Conservation (phyloP, 2,329 filamentous ascomycete genomes). For the Fusarium albosuccineum region DNA sequence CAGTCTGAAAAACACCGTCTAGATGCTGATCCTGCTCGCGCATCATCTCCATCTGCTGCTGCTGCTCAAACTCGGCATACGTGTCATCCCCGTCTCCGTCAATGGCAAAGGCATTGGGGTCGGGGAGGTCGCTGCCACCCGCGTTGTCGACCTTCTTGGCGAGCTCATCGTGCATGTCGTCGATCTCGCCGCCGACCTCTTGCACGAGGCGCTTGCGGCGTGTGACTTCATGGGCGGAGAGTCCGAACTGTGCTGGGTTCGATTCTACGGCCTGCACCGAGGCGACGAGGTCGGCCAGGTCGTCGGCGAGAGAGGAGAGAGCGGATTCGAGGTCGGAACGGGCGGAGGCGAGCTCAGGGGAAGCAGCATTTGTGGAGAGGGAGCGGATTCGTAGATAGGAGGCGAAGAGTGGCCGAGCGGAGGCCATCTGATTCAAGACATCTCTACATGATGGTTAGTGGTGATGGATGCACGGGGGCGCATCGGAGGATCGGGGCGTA, state of each 20-base stretch:
- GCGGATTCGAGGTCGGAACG: slow-evolving; percentile 75
- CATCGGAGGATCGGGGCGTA: slow-evolving; percentile 52
- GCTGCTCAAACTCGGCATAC: slow-evolving; percentile 88
- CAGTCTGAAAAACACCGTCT: slow-evolving; percentile 92
- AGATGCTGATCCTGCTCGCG: slow-evolving; percentile 93
- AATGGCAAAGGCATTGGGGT: slow-evolving; percentile 70
- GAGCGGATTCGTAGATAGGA: slow-evolving; percentile 97
- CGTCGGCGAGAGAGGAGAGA: slow-evolving; percentile 79
- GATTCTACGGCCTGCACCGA: slow-evolving; percentile 89
- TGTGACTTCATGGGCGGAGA: slow-evolving; percentile 84
- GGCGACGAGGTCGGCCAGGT: slow-evolving; percentile 88
- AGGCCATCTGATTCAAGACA: slow-evolving; percentile 84
- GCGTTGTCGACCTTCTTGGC: slow-evolving; percentile 65
- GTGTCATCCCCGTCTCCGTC: slow-evolving; percentile 61
- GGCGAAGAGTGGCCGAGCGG: slow-evolving; percentile 87
- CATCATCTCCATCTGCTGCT: slow-evolving; percentile 92
- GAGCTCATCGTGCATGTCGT: slow-evolving; percentile 89
- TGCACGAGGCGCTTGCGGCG: slow-evolving; percentile 85
- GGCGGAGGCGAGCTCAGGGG: slow-evolving; percentile 87
- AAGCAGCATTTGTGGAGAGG: slow-evolving; percentile 76
- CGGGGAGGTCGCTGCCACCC: slow-evolving; percentile 61
- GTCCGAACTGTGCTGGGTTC: slow-evolving; percentile 87
- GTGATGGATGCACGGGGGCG: not conserved
- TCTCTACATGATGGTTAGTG: slow-evolving; percentile 70
- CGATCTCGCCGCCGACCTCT: slow-evolving; percentile 89